phyloP scores from a whole-genome alignment of 768 basidiomycete genomes.

The Termitomyces sp. region DNA sequence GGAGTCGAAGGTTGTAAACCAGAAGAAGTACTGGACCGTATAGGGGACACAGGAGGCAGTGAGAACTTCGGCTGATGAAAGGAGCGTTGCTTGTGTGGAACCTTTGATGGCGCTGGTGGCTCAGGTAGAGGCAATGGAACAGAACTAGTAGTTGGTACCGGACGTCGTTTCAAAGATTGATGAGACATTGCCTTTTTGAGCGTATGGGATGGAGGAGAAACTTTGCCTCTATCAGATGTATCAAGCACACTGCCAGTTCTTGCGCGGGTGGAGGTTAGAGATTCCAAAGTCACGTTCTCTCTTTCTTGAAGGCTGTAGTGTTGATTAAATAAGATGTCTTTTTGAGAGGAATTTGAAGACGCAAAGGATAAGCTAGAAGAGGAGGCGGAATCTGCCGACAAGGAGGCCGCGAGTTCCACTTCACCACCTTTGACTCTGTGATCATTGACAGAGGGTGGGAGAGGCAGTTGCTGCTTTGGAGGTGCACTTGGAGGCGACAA shows the following conservation, averaged over 20 bases:
- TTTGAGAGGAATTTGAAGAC: constrained; percentile 30
- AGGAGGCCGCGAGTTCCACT: constrained; percentile 10
- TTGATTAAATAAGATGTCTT: constrained; percentile 22
- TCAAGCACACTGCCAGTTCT: neutral
- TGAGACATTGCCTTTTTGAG: constrained; percentile 56
- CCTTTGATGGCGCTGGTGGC: constrained; percentile 27
- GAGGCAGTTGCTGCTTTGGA: constrained; percentile 42
- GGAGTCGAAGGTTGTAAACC: constrained; percentile 22
- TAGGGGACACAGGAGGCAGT: constrained; percentile 42
- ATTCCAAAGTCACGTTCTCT: constrained; percentile 22
- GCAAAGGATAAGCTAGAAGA: constrained; percentile 39
- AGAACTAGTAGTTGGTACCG: constrained; percentile 21
- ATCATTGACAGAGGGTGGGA: constrained; percentile 28
- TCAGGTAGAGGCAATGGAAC: constrained; percentile 24
- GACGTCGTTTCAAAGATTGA: constrained; percentile 41
- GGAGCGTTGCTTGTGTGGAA: constrained; percentile 52
- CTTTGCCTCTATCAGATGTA: constrained; percentile 1
- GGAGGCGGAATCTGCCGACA: constrained; percentile 22
- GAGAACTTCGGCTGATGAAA: constrained; percentile 56
- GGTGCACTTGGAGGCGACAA: constrained; percentile 43
- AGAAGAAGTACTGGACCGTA: constrained; percentile 27
- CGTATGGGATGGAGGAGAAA: constrained; percentile 23
- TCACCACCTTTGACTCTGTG: constrained; percentile 12
- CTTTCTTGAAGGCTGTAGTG: constrained; percentile 22
- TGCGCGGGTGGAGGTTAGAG: constrained; percentile 14